phyloP scores from a whole-genome alignment of 352 stramenopile species.

The Pythium periplocum region DNA sequence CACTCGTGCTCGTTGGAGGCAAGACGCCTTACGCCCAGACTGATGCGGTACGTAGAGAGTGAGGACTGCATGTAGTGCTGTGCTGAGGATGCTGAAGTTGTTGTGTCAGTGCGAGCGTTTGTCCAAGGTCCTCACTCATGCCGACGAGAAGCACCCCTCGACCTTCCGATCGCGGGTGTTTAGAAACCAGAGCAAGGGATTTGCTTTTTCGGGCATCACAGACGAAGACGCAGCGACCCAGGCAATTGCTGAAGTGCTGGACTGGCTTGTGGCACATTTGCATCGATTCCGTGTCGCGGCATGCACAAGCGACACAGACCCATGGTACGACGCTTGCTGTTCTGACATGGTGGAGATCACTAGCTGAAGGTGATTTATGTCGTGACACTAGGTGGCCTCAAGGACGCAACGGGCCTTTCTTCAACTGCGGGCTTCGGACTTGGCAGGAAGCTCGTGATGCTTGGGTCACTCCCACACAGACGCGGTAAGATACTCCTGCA shows the following conservation, averaged over 20 bases:
- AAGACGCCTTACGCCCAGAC: conserved; percentile 59
- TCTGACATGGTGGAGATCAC: background rate
- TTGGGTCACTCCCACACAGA: conserved; percentile 70
- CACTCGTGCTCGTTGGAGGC: conserved; percentile 62
- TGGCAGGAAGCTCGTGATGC: conserved; percentile 70
- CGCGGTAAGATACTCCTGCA: conserved; percentile 34
- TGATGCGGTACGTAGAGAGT: conserved; percentile 37
- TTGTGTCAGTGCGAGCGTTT: conserved; percentile 1
- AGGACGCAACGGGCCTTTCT: conserved; percentile 82
- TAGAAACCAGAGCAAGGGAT: conserved; percentile 67
- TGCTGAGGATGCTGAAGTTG: conserved; percentile 12
- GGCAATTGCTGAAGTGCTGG: conserved; percentile 77
- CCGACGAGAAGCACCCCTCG: conserved; percentile 6
- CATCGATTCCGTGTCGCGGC: conserved; percentile 76
- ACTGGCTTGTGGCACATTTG: conserved; percentile 80
- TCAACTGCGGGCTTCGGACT: conserved; percentile 68
- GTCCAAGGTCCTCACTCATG: conserved; percentile 9
- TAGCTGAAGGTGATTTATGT: conserved; percentile 1
- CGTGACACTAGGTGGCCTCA: conserved; percentile 59
- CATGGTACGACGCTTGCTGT: conserved; percentile 29
- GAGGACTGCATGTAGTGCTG: conserved; percentile 6
- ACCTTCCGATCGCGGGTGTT: conserved; percentile 43
- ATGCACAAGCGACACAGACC: conserved; percentile 72
- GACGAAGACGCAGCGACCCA: conserved; percentile 87
- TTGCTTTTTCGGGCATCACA: conserved; percentile 87